Evolutionary conservation across 495 filamentous ascomycete species (phyloP), one percentile per base, ranked within the genome.

Genomic region (Penicillium goetzii): DNA sequence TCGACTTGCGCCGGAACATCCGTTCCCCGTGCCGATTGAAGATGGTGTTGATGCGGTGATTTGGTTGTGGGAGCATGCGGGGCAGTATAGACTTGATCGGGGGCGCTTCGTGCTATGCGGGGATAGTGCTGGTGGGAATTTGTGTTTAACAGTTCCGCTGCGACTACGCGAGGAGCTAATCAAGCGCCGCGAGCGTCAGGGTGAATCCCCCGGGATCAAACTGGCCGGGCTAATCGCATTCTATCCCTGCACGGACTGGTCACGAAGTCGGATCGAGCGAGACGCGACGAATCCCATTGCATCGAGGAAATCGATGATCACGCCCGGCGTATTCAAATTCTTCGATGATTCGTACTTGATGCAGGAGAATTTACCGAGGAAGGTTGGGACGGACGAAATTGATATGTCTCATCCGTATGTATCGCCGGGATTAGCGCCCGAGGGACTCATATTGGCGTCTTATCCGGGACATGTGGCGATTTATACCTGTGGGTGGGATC

Each of bases 201-300:
- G 69, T 43, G 68, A n/a, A 8, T 10, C 15, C 57, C 70, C 60
- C 10, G 54, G 68, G 4, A 70, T 71, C 59, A 73, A 65, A 52
- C 73, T 83, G 53, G 64, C 75, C 11, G 76, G 76, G 36, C 74
- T 83, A 9, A 81, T 89, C 4, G 83, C 88, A 14, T 94, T 87
- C 78, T 94, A 95, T 63, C 92, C 92, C 0, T 76, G 84, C 3
- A 84, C 85, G 11, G 90, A 94, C 70, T 92, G 90, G 77, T 92
- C 90, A 4, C 72, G 81, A 0, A 83, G 84, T 4, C 84, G 92
- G 3, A 81, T 78, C 3, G 80, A 86, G 53, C 41, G 70, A 0
- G 53, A 70, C 34, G 63, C 62, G 15, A 64, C 68, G 14, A 70
- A 72, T 33, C 68, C 68, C 0, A 63, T 66, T 26, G 58, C 68